Conservation (phyloP, 345 rosid species). For the Eutrema yunnanense region DNA sequence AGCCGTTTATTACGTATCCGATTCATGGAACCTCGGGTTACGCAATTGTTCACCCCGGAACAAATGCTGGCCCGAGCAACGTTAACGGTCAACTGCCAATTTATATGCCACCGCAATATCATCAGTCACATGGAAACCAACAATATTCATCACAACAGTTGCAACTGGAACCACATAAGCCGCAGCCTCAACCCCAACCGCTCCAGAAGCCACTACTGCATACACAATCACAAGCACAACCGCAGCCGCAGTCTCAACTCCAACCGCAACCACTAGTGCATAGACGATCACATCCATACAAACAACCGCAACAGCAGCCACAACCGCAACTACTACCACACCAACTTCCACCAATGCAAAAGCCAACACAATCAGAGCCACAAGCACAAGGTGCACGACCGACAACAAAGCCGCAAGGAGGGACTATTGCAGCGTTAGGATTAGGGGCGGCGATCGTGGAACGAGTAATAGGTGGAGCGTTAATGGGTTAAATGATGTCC, state of each 20-base stretch:
- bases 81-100: no score
- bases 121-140: no score
- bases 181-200: not conserved
- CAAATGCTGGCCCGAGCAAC: no score
- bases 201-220: not conserved
- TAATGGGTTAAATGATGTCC: constrained; percentile 56
- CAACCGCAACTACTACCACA: not conserved
- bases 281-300: not conserved
- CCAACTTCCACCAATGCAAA: not conserved
- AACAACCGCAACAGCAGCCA: not conserved
- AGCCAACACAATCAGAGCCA: not conserved
- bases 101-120: no score
- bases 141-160: no score
- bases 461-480: constrained; percentile 53
- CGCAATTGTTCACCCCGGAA: no score
- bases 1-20: no score
- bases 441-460: constrained; percentile 56
- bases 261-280: not conserved
- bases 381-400: not conserved
- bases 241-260: not conserved
- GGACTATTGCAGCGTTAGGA: constrained; percentile 35
- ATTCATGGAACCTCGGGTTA: no score
- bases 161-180: no score
- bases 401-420: constrained; percentile 14
- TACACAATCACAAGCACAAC: not conserved